A percentile compares a stretch with the other conserved stretches of the same genome.
These are phyloP conservation scores for Epipyxis sp. DNA, from an alignment of 108 stramenopile species.

Conservation along the genomic window DNA sequence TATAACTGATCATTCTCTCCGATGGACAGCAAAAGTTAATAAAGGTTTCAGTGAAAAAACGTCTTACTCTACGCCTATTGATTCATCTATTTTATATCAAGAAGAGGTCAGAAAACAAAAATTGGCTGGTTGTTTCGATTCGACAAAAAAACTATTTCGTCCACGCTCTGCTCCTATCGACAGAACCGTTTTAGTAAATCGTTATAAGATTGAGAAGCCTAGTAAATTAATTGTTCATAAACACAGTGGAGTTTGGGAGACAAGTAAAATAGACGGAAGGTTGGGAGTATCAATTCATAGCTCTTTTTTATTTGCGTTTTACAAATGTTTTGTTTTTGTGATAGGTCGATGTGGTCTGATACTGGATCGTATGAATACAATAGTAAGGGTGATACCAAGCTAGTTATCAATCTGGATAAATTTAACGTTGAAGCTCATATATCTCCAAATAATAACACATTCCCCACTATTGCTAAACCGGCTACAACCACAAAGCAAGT, in stretches of 20 bases:
- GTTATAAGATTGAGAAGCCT: neutral
- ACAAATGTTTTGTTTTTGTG: conserved; percentile 1
- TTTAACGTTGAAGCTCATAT: neutral
- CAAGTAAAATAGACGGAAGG: conserved; percentile 9
- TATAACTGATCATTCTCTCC: neutral
- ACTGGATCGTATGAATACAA: conserved; percentile 23
- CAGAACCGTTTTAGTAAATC: neutral
- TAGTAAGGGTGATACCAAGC: neutral
- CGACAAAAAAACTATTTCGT: neutral
- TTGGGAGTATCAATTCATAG: neutral
- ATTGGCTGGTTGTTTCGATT: neutral
- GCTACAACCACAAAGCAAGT: no score
- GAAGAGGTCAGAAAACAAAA: neutral
- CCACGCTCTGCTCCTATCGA: neutral
- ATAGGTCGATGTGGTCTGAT: conserved; percentile 32
- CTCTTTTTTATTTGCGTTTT: neutral
- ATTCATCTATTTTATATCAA: neutral
- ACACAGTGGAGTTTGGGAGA: conserved; percentile 27
- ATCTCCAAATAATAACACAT: no score
- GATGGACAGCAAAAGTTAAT: neutral
- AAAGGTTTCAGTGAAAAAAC: neutral
- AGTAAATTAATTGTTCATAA: neutral
- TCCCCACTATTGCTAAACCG: no score
- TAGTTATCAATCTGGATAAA: conserved; percentile 1
- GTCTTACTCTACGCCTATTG: neutral